A percentile compares a stretch with the other conserved stretches of the same genome.
phyloP scores from a whole-genome alignment of 768 basidiomycete genomes.

The Rhizopogon salebrosus region DNA sequence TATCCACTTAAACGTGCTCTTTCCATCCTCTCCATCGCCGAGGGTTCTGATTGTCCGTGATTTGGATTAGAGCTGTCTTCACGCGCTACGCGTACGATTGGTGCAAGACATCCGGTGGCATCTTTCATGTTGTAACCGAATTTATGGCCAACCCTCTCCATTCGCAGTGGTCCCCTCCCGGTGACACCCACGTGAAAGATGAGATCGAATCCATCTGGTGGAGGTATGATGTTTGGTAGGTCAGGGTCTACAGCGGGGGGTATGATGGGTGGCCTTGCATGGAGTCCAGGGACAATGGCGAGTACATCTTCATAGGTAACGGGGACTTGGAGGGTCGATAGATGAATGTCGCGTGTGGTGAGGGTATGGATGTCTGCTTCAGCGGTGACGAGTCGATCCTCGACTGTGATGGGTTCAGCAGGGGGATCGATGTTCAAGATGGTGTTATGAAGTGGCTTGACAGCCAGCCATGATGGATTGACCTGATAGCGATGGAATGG shows the following conservation, averaged over 20 bases:
- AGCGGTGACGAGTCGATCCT: constrained; percentile 12
- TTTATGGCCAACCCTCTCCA: constrained; percentile 66
- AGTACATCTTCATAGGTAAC: constrained; percentile 56
- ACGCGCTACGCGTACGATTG: constrained; percentile 28
- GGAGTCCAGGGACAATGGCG: constrained; percentile 49
- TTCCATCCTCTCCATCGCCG: constrained; percentile 24
- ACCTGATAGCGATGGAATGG: constrained; percentile 50
- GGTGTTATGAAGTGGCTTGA: constrained; percentile 54
- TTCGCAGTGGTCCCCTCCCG: constrained; percentile 53
- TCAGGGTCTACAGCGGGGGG: constrained; percentile 34
- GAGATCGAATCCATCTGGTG: constrained; percentile 55
- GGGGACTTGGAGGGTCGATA: constrained; percentile 54
- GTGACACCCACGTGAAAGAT: constrained; percentile 70
- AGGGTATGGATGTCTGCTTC: constrained; percentile 9
- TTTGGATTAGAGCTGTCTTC: constrained; percentile 14
- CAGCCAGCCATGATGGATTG: constrained; percentile 74
- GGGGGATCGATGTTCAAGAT: constrained; percentile 38
- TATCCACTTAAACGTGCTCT: constrained; percentile 25
- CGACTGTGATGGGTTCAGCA: constrained; percentile 16
- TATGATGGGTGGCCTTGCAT: constrained; percentile 51
- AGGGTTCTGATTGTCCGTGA: constrained; percentile 15
- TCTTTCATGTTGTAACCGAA: constrained; percentile 68
- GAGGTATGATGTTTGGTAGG: constrained; percentile 35
- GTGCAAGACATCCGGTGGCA: constrained; percentile 51
- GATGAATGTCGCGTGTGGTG: constrained; percentile 43